These are phyloP conservation scores for Penicillium angulare DNA, from an alignment of 495 filamentous ascomycete genomes.

Conservation along the genomic window DNA sequence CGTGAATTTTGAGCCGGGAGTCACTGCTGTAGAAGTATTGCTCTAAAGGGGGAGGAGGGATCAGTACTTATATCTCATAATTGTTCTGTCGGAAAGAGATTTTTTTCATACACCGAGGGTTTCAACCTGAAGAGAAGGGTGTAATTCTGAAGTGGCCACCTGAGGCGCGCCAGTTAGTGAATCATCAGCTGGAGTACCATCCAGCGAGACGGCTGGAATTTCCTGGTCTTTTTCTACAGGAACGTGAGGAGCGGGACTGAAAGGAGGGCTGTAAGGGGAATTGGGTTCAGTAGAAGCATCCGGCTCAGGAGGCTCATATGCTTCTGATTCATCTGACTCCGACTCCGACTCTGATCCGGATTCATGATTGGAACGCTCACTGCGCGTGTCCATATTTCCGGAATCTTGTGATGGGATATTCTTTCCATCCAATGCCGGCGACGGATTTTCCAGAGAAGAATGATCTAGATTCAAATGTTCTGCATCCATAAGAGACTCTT, in stretches of 20 bases:
- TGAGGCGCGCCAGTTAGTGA: slow-evolving; percentile 33
- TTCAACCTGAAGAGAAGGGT: slow-evolving; percentile 26
- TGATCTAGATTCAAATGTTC: neutral
- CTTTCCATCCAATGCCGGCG: neutral
- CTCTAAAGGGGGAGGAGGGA: slow-evolving; percentile 20
- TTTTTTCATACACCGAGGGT: slow-evolving; percentile 38
- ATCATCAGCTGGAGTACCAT: slow-evolving; percentile 24
- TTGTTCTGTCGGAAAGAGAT: slow-evolving; percentile 9
- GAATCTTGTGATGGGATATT: neutral
- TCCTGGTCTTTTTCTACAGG: slow-evolving; percentile 21
- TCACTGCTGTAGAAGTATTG: slow-evolving; percentile 8
- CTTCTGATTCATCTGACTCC: slow-evolving; percentile 44
- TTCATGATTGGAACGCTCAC: slow-evolving; percentile 20
- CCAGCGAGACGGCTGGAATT: slow-evolving; percentile 4
- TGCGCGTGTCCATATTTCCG: neutral
- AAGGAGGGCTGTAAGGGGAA: slow-evolving; percentile 38
- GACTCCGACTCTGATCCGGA: slow-evolving; percentile 33
- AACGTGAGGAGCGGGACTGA: slow-evolving; percentile 32
- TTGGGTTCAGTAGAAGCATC: slow-evolving; percentile 28
- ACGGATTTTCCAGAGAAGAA: neutral
- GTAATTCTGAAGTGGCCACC: slow-evolving; percentile 20
- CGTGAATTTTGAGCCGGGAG: slow-evolving; percentile 47
- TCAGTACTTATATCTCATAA: slow-evolving; percentile 19
- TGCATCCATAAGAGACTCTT: neutral
- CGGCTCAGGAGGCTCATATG: slow-evolving; percentile 61